Conservation (phyloP, 2,329 filamentous ascomycete genomes). For the Verticillium zaregamsianum region DNA sequence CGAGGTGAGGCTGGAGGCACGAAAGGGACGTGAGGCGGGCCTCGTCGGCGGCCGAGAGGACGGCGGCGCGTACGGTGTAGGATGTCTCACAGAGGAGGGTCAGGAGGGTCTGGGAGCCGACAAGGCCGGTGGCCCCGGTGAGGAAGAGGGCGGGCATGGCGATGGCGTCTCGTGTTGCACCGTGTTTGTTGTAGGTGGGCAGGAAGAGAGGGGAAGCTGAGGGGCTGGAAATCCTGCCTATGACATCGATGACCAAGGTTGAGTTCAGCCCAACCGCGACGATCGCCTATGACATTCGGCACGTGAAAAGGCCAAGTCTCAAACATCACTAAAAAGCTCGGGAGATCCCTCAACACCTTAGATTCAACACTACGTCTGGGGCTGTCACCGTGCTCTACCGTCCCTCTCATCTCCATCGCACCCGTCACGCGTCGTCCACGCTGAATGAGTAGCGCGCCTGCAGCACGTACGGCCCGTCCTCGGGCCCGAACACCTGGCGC, state of each 20-base stretch:
- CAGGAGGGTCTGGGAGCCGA: not conserved
- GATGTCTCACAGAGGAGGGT: not conserved
- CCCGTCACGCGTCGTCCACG: constrained; percentile 28
- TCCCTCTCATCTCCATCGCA: not conserved
- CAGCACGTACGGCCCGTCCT: constrained; percentile 56
- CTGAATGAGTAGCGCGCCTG: constrained; percentile 59
- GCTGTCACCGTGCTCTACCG: too few relatives aligned
- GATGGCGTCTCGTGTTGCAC: not conserved
- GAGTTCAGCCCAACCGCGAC: too few relatives aligned
- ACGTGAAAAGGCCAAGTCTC: too few relatives aligned
- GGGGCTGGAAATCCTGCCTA: not conserved
- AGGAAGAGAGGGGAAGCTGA: not conserved
- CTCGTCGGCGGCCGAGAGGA: not conserved
- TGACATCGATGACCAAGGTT: too few relatives aligned
- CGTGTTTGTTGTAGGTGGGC: not conserved
- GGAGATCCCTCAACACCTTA: too few relatives aligned
- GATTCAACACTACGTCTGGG: too few relatives aligned
- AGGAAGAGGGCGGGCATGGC: not conserved
- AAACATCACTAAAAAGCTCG: too few relatives aligned
- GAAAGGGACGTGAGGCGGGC: not conserved
- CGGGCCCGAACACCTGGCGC: constrained; percentile 58
- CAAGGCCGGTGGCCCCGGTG: not conserved
- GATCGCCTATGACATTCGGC: too few relatives aligned
- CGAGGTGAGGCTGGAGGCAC: not conserved
- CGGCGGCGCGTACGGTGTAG: not conserved